Base-by-base conservation (phyloP, 306 rosid species). In the Lithocarpus polystachyus region DNA sequence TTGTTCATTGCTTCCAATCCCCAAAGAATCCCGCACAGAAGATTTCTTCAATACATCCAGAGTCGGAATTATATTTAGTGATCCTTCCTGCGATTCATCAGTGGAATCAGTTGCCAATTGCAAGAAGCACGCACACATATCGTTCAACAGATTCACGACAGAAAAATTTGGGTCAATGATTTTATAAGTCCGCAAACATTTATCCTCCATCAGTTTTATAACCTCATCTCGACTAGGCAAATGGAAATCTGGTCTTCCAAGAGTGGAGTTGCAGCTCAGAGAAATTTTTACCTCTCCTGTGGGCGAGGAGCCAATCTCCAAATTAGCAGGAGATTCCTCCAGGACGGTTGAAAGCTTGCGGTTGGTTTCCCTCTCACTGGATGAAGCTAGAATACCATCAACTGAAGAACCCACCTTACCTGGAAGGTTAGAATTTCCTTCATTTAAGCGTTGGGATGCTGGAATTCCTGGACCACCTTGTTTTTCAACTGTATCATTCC, bases 241-340 rank as follows among this genome's bases (percentile, higher is more conserved):
- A 61, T 40, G 86, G 82, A 89, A 88, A 85, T 83, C 83, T 62
- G 79, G 85, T 68, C 89, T 83, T 82, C 89, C 85, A 77, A 77
- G 68, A 78, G 85, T 81, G 61, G 87, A 76, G 82, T 78, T 60
- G 86, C 83, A 89, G 85, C 89, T 84, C 83, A 81, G 82, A 83
- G 87, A 89, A 89, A 89, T 75, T 80, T 89, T 89, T 94, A 91
- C 97, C 97, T 89, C 94, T 88, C 93, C 91, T 61, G 48, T 56
- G 56, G 89, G 73, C 57, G 90, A 87, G 29, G 86, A 88, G 19
- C 85, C 92, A 82, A 89, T 79, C 78, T 89, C 97, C 37, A 79
- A 79, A 74, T 72, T 81, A 82, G 86, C 75, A 83, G 80, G 75
- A 40, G 73, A 60, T 75, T 71, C 89, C 61, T 74, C 81, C 43